Conservation (phyloP, 106 monocot genomes). For the Chionographis japonica region DNA sequence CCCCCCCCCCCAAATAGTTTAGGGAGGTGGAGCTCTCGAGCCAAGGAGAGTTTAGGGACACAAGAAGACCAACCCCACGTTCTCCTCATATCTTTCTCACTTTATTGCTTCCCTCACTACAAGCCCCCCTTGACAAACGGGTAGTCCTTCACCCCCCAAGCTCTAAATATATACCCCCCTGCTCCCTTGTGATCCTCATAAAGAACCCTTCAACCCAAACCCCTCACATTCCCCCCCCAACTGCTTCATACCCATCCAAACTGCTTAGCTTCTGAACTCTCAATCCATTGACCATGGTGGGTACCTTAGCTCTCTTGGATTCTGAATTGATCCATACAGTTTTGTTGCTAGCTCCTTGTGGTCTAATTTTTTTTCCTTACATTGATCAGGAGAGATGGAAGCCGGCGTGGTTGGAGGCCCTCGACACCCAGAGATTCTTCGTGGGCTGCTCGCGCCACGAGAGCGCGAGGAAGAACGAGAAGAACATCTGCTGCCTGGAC, state of each 20-base stretch:
- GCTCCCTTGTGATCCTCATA: slow-evolving; percentile 8
- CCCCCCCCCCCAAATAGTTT: slow-evolving; percentile 31
- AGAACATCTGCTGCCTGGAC: slow-evolving; percentile 42
- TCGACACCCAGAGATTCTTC: slow-evolving; percentile 45
- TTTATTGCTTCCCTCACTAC: slow-evolving; percentile 9
- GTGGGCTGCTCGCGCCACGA: slow-evolving; percentile 32
- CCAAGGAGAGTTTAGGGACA: slow-evolving; percentile 22
- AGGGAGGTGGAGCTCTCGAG: slow-evolving; percentile 28
- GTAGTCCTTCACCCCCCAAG: not conserved
- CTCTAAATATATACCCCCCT: slow-evolving; percentile 21
- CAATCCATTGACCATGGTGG: slow-evolving; percentile 16
- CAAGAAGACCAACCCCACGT: slow-evolving; percentile 11
- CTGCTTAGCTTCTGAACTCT: not conserved
- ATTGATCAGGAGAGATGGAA: slow-evolving; percentile 9
- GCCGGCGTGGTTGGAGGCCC: slow-evolving; percentile 43
- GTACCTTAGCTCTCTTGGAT: not conserved
- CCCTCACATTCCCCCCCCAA: not conserved
- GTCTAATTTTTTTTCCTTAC: not conserved
- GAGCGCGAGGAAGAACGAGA: slow-evolving; percentile 34
- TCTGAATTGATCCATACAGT: not conserved
- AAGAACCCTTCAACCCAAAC: slow-evolving; percentile 11
- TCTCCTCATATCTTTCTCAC: slow-evolving; percentile 9
- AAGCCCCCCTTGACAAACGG: slow-evolving; percentile 11
- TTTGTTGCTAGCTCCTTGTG: not conserved
- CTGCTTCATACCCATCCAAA: not conserved